phyloP scores from a whole-genome alignment of 129 eudicot genomes.

The Helichrysum umbraculigerum region DNA sequence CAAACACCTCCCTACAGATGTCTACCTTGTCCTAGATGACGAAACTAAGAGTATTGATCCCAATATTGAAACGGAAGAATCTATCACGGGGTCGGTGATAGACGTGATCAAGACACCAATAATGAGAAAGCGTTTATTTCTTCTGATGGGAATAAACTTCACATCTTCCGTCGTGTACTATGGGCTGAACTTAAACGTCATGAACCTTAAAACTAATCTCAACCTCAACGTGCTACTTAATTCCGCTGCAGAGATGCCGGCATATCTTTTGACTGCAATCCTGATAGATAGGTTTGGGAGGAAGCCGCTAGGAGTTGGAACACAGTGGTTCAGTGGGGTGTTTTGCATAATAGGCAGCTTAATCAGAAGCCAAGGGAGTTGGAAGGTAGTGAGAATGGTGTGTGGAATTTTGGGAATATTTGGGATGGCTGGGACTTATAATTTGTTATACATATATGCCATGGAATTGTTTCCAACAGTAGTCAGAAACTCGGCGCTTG shows the following conservation, averaged over 20 bases:
- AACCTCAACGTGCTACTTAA: conserved; percentile 68
- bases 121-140: conserved; percentile 55
- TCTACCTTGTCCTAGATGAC: conserved; percentile 52
- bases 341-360: conserved; percentile 61
- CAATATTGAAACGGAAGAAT: conserved; percentile 26
- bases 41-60: conserved; percentile 20
- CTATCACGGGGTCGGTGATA: conserved; percentile 42
- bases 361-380: conserved; percentile 39
- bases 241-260: conserved; percentile 80
- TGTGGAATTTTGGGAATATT: conserved; percentile 87
- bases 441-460: conserved; percentile 69
- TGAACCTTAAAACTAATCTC: conserved; percentile 76
- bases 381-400: conserved; percentile 53
- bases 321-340: conserved; percentile 78
- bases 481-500: conserved; percentile 77
- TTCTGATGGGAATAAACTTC: conserved; percentile 61
- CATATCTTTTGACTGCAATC: conserved; percentile 63
- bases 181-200: conserved; percentile 76
- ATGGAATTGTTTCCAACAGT: conserved; percentile 88
- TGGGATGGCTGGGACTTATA: conserved; percentile 86
- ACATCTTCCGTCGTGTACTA: conserved; percentile 66
- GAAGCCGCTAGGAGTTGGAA: conserved; percentile 77
- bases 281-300: conserved; percentile 66
- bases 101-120: conserved; percentile 62
- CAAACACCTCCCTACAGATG: conserved; percentile 46